Evolutionary conservation across 345 rosid genomes (phyloP).

Genomic region (Brassica carinata): DNA sequence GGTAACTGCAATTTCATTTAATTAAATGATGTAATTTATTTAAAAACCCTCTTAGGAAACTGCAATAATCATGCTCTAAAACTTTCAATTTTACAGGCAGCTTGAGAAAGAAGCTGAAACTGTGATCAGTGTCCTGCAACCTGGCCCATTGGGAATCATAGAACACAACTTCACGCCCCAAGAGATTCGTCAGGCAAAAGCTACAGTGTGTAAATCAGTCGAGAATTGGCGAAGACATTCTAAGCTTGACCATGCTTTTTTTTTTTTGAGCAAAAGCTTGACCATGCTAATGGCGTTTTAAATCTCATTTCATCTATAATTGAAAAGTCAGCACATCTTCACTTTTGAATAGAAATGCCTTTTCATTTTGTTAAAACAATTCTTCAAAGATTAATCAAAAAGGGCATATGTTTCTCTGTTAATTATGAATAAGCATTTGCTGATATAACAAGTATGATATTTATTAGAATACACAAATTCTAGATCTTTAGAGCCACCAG

Average conservation of each 20-base stretch:
- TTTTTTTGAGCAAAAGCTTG: constrained; percentile 11
- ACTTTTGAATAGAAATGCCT: not conserved
- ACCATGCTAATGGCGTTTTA: constrained; percentile 50
- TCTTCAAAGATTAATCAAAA: not conserved
- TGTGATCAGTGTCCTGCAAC: constrained; percentile 77
- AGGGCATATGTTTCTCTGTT: constrained; percentile 8
- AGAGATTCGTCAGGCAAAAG: constrained; percentile 68
- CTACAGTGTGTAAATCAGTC: constrained; percentile 61
- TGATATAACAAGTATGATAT: constrained; percentile 15
- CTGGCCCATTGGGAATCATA: constrained; percentile 82
- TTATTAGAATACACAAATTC: not conserved
- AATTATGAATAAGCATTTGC: constrained; percentile 5
- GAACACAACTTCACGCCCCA: constrained; percentile 82
- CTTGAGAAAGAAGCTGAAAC: constrained; percentile 84
- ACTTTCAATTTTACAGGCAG: constrained; percentile 47
- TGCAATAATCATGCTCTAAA: not conserved
- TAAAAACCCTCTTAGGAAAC: too few relatives aligned
- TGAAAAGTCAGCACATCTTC: constrained; percentile 25
- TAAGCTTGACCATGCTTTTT: not conserved
- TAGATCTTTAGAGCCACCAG: constrained; percentile 8
- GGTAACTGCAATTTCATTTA: too few relatives aligned
- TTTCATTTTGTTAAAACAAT: constrained; percentile 11
- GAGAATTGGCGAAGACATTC: constrained; percentile 71
- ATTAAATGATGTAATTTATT: too few relatives aligned
- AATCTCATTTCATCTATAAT: constrained; percentile 56